A percentile compares a stretch with the other conserved stretches of the same genome.
phyloP scores from a whole-genome alignment of 179 eudicot species.

The Amaranthus tricolor region DNA sequence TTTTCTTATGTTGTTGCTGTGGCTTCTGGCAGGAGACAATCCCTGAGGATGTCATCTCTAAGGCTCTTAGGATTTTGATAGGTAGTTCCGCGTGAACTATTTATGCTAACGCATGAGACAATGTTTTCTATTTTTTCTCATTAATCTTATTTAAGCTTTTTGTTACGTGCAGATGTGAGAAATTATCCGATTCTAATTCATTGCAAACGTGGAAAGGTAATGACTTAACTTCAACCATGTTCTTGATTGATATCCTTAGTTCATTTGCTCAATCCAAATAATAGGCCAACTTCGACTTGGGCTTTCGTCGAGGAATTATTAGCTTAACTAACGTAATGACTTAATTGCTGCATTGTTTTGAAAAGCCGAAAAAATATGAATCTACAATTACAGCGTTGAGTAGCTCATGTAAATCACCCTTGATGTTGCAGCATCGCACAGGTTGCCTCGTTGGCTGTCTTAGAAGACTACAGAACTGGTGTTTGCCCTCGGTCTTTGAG shows the following conservation, averaged over 20 bases:
- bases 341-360: no score
- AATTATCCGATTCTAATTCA: constrained; percentile 77
- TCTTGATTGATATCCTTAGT: not conserved
- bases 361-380: no score
- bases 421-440: constrained; percentile 71
- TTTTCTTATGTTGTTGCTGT: constrained; percentile 22
- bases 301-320: no score
- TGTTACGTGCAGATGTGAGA: constrained; percentile 53
- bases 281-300: not conserved
- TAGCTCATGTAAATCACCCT: not conserved
- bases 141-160: not conserved
- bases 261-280: not conserved
- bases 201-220: constrained; percentile 90
- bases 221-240: not conserved
- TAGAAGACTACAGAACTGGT: constrained; percentile 82
- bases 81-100: constrained; percentile 40
- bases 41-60: constrained; percentile 70
- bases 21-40: constrained; percentile 71
- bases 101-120: not conserved
- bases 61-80: constrained; percentile 67
- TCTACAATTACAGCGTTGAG: no score
- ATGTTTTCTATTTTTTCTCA: not conserved
- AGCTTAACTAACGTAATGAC: no score
- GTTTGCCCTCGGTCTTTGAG: constrained; percentile 69
- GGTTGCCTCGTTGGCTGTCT: constrained; percentile 85